Percentiles rank a stretch among this genome's conserved stretches.
Conservation (phyloP, 2,329 filamentous ascomycete genomes). For the Sporothrix inflata region DNA sequence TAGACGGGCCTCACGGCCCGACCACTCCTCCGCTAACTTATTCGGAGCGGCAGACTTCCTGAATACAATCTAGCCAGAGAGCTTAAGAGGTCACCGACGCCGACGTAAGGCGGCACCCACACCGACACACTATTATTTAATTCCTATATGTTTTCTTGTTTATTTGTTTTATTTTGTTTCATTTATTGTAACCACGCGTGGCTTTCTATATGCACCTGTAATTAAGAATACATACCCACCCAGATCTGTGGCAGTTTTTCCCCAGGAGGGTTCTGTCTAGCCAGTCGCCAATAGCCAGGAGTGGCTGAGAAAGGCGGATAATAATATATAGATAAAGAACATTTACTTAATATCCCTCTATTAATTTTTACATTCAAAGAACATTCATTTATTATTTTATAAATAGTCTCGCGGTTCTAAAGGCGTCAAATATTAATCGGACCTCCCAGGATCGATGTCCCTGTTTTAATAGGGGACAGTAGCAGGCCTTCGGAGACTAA, state of each 20-base stretch:
- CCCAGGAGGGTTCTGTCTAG: neutral
- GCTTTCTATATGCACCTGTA: neutral
- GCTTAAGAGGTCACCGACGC: neutral
- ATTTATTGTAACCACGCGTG: neutral
- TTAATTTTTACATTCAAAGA: too few species aligned
- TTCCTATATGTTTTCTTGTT: neutral
- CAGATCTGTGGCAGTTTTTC: neutral
- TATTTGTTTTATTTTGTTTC: neutral
- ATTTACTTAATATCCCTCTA: too few species aligned
- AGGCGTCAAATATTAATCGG: too few species aligned
- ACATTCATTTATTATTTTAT: too few species aligned
- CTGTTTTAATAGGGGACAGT: too few species aligned
- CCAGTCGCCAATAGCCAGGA: neutral
- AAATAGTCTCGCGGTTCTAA: too few species aligned
- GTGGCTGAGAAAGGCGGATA: slow-evolving; percentile 11
- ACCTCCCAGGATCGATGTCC: too few species aligned
- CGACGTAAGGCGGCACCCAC: too few species aligned
- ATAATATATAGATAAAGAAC: too few species aligned
- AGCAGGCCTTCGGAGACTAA: too few species aligned
- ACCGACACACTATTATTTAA: neutral
- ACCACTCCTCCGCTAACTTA: neutral
- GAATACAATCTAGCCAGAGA: neutral
- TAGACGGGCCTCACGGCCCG: too few species aligned
- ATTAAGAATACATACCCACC: neutral
- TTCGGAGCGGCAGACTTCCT: neutral